Evolutionary conservation across 768 basidiomycete genomes (phyloP).

Genomic region (Leucosporidium creatinivorum): DNA sequence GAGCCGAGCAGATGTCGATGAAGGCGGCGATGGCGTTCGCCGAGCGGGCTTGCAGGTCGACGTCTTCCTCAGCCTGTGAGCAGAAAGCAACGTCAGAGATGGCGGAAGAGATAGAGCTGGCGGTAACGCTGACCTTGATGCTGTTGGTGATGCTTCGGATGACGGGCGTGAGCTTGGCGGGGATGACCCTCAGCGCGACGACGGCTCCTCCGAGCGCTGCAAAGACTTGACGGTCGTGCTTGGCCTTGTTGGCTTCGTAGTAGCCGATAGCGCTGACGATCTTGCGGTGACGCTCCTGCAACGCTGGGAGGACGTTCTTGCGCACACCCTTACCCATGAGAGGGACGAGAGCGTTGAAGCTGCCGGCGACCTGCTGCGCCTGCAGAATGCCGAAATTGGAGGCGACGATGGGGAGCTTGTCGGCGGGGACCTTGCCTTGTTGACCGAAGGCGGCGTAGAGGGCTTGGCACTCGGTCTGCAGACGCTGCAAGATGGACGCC

Average conservation of each 20-base stretch:
- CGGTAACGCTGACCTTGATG: conserved; percentile 62
- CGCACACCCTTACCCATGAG: conserved; percentile 61
- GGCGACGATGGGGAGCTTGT: conserved; percentile 70
- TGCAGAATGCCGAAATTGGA: conserved; percentile 51
- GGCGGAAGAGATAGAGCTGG: too few relatives aligned
- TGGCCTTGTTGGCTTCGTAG: conserved; percentile 71
- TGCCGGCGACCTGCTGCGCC: conserved; percentile 61
- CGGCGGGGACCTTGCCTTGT: conserved; percentile 79
- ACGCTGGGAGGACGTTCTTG: conserved; percentile 63
- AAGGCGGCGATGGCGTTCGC: conserved; percentile 80
- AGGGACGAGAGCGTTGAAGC: conserved; percentile 68
- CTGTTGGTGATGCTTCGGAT: conserved; percentile 97
- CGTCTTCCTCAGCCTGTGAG: conserved; percentile 71
- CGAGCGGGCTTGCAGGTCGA: conserved; percentile 78
- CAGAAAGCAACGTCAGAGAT: neutral
- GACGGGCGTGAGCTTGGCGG: conserved; percentile 89
- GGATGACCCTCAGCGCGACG: conserved; percentile 74
- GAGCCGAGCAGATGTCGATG: conserved; percentile 67
- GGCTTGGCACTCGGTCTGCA: conserved; percentile 68
- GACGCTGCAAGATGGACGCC: conserved; percentile 67
- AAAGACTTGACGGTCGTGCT: conserved; percentile 77
- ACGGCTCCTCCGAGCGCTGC: conserved; percentile 87
- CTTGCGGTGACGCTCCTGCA: conserved; percentile 67
- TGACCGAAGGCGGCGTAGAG: conserved; percentile 72
- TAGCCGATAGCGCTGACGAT: conserved; percentile 65